Percentiles rank a stretch among this genome's conserved stretches.
phyloP scores from a whole-genome alignment of 352 stramenopile species.

The Globisporangium lucens region DNA sequence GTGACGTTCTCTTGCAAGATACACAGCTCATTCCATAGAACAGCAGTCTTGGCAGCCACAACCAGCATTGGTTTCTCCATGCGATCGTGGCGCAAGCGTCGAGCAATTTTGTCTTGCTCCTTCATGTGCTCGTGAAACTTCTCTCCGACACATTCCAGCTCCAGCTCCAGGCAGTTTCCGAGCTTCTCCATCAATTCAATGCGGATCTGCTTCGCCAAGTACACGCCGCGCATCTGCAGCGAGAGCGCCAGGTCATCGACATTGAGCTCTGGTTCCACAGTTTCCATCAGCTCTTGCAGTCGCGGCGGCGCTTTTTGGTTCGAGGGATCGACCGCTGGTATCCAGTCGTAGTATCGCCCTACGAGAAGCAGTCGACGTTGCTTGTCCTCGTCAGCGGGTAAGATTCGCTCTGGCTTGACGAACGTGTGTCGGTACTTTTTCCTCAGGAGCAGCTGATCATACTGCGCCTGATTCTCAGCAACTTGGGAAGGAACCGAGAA shows the following conservation, averaged over 20 bases:
- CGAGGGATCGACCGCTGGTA: constrained; percentile 20
- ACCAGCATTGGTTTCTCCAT: constrained; percentile 34
- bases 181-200: constrained; percentile 55
- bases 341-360: constrained; percentile 56
- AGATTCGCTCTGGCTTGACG: constrained; percentile 33
- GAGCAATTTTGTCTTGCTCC: constrained; percentile 51
- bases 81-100: constrained; percentile 47
- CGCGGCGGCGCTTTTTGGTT: constrained; percentile 16
- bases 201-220: constrained; percentile 56
- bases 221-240: constrained; percentile 58
- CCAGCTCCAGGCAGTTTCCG: constrained; percentile 51
- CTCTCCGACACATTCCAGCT: constrained; percentile 61
- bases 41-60: constrained; percentile 31
- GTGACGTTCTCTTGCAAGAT: constrained; percentile 44
- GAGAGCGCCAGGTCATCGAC: constrained; percentile 62
- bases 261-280: constrained; percentile 60
- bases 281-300: constrained; percentile 48
- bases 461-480: constrained; percentile 24
- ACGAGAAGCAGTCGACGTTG: constrained; percentile 36
- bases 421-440: constrained; percentile 52
- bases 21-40: constrained; percentile 49
- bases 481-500: constrained; percentile 48
- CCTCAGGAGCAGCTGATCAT: constrained; percentile 35
- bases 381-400: constrained; percentile 46
- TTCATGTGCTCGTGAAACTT: constrained; percentile 72